Conservation (phyloP, 1,284 basidiomycete genomes). For the Cystobasidium sp. region DNA sequence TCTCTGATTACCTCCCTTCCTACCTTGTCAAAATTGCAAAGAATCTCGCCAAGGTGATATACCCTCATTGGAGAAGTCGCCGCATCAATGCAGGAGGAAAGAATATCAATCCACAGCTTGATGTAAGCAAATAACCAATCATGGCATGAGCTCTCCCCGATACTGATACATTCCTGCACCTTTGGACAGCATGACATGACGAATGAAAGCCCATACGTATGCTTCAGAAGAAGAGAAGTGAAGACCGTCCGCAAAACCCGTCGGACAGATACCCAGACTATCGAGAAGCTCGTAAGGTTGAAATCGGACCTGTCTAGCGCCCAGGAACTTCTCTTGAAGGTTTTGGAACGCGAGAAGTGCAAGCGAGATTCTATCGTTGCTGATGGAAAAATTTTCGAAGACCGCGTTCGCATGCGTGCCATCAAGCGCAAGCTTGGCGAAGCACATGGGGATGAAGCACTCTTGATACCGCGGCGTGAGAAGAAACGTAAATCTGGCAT, state of each 20-base stretch:
- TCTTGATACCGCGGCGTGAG: conserved; percentile 71
- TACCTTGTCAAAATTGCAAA: conserved; percentile 50
- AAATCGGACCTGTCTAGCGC: conserved; percentile 75
- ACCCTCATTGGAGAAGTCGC: conserved; percentile 80
- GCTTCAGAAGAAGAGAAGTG: conserved; percentile 93
- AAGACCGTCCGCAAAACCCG: conserved; percentile 94
- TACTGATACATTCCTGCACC: neutral
- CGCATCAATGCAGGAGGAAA: conserved; percentile 74
- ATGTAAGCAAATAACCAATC: conserved; percentile 63
- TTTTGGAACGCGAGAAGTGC: conserved; percentile 72
- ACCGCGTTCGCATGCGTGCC: conserved; percentile 73
- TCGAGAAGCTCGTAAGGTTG: conserved; percentile 82
- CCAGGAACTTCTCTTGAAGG: conserved; percentile 71
- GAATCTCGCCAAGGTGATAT: conserved; percentile 70
- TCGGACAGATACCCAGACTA: conserved; percentile 81
- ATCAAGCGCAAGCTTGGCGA: conserved; percentile 72
- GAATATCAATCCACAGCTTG: conserved; percentile 76
- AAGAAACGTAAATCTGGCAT: conserved; percentile 65
- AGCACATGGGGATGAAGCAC: conserved; percentile 79
- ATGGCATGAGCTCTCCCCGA: conserved; percentile 46
- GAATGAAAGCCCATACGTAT: conserved; percentile 95
- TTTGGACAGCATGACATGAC: conserved; percentile 78
- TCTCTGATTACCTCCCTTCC: conserved; percentile 42
- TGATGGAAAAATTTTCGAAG: conserved; percentile 75
- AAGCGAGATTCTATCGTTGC: conserved; percentile 71